Percentiles rank a stretch among this genome's conserved stretches.
Conservation (phyloP, 1,284 basidiomycete genomes). For the Blastosporella zonata region DNA sequence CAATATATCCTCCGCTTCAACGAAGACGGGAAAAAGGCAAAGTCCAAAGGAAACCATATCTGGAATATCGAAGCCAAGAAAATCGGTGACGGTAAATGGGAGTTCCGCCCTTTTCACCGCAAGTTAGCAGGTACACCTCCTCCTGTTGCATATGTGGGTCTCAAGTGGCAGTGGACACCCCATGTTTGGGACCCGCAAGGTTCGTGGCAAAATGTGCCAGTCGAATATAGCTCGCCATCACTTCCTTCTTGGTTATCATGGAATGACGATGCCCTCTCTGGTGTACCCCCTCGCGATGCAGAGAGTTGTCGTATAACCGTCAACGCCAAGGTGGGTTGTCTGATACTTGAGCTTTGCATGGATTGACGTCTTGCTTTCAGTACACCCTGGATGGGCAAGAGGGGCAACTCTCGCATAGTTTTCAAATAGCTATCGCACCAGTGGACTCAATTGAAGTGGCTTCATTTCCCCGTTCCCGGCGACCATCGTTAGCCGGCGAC, state of each 20-base stretch:
- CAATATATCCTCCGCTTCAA: slow-evolving; percentile 97
- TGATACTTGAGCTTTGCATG: slow-evolving; percentile 10
- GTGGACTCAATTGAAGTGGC: slow-evolving; percentile 62
- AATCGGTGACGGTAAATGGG: slow-evolving; percentile 73
- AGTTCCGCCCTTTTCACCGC: slow-evolving; percentile 89
- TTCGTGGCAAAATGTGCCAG: slow-evolving; percentile 74
- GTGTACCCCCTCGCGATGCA: slow-evolving; percentile 69
- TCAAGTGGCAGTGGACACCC: slow-evolving; percentile 91
- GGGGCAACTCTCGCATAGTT: slow-evolving; percentile 60
- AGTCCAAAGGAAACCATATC: slow-evolving; percentile 99
- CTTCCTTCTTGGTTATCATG: slow-evolving; percentile 87
- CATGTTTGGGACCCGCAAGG: slow-evolving; percentile 97
- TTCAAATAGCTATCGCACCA: slow-evolving; percentile 71
- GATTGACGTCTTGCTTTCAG: slow-evolving; percentile 35
- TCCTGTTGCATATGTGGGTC: slow-evolving; percentile 77
- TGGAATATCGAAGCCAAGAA: slow-evolving; percentile 99
- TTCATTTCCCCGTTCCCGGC: slow-evolving; percentile 49
- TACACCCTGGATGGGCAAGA: slow-evolving; percentile 72
- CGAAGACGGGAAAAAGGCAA: slow-evolving; percentile 98
- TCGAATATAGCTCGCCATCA: slow-evolving; percentile 76
- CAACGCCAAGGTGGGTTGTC: slow-evolving; percentile 57
- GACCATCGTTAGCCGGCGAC: slow-evolving; percentile 62
- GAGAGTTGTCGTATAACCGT: slow-evolving; percentile 70
- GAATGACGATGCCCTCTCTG: slow-evolving; percentile 77
- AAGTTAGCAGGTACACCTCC: slow-evolving; percentile 82